Evolutionary conservation across 2,329 filamentous ascomycete genomes (phyloP).

Genomic region (Aspergillus sp.): DNA sequence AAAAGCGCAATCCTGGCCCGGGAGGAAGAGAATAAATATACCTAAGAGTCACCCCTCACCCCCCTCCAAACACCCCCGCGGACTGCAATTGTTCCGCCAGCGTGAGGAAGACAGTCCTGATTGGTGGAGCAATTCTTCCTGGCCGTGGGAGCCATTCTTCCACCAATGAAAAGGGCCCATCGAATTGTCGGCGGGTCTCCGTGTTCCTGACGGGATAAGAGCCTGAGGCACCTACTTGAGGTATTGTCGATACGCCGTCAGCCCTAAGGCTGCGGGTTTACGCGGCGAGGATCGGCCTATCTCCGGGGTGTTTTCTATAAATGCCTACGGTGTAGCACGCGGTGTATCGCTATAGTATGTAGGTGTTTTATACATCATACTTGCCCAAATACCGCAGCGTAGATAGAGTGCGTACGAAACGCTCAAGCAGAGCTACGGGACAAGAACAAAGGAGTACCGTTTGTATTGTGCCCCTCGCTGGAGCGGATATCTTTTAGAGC

Average conservation of each 20-base stretch:
- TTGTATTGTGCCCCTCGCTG: neutral
- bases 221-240: too few species aligned
- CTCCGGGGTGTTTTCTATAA: neutral
- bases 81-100: constrained; percentile 2
- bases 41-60: neutral
- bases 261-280: neutral
- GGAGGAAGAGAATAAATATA: constrained; percentile 3
- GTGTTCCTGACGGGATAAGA: neutral
- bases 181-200: constrained; percentile 3
- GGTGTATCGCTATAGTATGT: too few species aligned
- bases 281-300: neutral
- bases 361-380: neutral
- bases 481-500: neutral
- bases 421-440: neutral
- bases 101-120: constrained; percentile 9
- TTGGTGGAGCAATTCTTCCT: constrained; percentile 27
- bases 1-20: neutral
- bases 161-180: constrained; percentile 21
- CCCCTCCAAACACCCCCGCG: constrained; percentile 1
- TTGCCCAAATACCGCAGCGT: neutral
- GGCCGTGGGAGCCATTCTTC: constrained; percentile 15
- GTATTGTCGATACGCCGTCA: neutral
- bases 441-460: neutral
- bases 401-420: neutral
- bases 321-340: neutral